These are phyloP conservation scores for Vigna radiata DNA, from an alignment of 306 rosid species.

Conservation along the genomic window DNA sequence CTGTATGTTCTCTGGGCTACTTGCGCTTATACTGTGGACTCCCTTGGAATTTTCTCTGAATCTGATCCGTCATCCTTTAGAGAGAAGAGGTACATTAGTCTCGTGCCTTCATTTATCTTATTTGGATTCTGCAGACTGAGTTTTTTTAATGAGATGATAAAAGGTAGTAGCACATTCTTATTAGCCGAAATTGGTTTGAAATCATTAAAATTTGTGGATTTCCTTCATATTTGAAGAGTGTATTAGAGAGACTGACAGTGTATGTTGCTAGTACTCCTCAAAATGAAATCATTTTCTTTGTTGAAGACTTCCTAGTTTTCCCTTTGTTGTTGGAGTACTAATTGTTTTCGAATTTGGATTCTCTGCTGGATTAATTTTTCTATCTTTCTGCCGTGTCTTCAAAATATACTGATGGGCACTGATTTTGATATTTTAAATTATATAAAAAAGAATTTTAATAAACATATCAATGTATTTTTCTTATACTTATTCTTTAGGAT, in stretches of 20 bases:
- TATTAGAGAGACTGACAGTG: neutral
- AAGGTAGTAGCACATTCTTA: neutral
- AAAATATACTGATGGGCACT: too few relatives aligned
- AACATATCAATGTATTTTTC: neutral
- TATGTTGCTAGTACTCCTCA: neutral
- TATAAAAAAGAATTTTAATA: too few relatives aligned
- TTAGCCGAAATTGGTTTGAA: neutral
- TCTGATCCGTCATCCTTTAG: conserved; percentile 36
- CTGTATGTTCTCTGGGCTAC: conserved; percentile 75
- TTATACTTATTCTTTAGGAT: neutral
- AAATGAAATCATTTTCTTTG: neutral
- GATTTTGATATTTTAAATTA: too few relatives aligned
- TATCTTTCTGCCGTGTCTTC: too few relatives aligned
- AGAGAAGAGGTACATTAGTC: conserved; percentile 53
- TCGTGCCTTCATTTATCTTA: conserved; percentile 29
- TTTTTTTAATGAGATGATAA: neutral
- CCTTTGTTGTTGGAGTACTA: neutral
- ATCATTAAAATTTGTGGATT: neutral
- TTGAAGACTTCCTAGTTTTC: conserved; percentile 22
- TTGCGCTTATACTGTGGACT: conserved; percentile 54
- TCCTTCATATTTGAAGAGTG: neutral
- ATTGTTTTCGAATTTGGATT: neutral
- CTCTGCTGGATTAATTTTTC: too few relatives aligned
- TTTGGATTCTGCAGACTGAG: conserved; percentile 26
- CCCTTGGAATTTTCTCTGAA: conserved; percentile 40